A percentile compares a stretch with the other conserved stretches of the same genome.
phyloP scores from a whole-genome alignment of 306 rosid genomes.

The Acacia melanoxylon region DNA sequence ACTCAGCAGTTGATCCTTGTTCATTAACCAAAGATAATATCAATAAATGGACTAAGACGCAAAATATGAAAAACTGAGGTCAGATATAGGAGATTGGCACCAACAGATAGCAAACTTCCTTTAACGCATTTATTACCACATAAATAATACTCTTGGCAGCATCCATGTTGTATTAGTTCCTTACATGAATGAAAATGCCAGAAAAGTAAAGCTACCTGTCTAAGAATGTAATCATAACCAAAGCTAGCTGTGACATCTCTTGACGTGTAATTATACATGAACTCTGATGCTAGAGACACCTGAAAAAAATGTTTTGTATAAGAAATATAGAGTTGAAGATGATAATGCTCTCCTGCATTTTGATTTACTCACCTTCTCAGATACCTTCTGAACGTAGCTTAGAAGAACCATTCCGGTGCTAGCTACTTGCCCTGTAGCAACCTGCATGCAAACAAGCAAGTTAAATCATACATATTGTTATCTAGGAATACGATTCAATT shows the following conservation, averaged over 20 bases:
- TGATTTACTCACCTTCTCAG: constrained; percentile 77
- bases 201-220: constrained; percentile 63
- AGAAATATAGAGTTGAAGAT: constrained; percentile 3
- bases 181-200: constrained; percentile 9
- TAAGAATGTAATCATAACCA: constrained; percentile 94
- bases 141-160: not conserved
- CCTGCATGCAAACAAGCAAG: constrained; percentile 50
- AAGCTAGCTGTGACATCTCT: constrained; percentile 82
- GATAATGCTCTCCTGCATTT: constrained; percentile 7
- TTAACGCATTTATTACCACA: not conserved
- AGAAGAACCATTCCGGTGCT: constrained; percentile 92
- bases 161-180: constrained; percentile 8
- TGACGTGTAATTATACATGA: constrained; percentile 92
- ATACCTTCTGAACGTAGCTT: constrained; percentile 95
- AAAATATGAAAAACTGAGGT: not conserved
- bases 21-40: not conserved
- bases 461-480: not conserved
- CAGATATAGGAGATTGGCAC: not conserved
- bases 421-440: constrained; percentile 95
- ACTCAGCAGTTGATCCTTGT: not conserved
- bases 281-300: constrained; percentile 92
- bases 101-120: not conserved
- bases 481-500: not conserved
- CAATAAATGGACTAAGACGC: not conserved
- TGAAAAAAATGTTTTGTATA: constrained; percentile 30